Percentiles rank a stretch among this genome's conserved stretches.
Evolutionary conservation across 2,329 filamentous ascomycete genomes (phyloP).

Genomic region (Arthrobotrys musiformis): DNA sequence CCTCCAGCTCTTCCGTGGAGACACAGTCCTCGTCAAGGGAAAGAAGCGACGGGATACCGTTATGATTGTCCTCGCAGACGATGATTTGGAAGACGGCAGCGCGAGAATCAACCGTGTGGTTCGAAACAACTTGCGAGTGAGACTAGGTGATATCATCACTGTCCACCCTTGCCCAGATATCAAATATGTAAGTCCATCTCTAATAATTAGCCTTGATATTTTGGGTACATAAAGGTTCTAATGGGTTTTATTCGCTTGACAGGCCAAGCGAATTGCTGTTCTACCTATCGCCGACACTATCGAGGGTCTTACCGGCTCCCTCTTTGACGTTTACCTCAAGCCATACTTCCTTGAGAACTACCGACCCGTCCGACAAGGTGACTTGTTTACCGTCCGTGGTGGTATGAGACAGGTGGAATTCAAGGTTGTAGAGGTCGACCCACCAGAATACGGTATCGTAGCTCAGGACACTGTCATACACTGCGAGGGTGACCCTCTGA

Average conservation of each 20-base stretch:
- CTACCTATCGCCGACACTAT: conserved; percentile 98
- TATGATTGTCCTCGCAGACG: conserved; percentile 94
- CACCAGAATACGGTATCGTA: conserved; percentile 97
- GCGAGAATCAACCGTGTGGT: conserved; percentile 98
- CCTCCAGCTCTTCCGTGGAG: conserved; percentile 96
- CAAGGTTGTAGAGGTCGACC: conserved; percentile 98
- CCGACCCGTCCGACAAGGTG: conserved; percentile 94
- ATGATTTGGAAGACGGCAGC: conserved; percentile 96
- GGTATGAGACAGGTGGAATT: conserved; percentile 99
- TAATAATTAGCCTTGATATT: conserved; percentile 59
- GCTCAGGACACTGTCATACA: conserved; percentile 99
- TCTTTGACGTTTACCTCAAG: conserved; percentile 98
- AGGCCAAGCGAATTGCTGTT: conserved; percentile 99
- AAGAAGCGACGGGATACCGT: conserved; percentile 99
- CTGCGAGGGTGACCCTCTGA: conserved; percentile 95
- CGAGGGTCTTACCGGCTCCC: conserved; percentile 94
- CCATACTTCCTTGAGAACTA: conserved; percentile 99
- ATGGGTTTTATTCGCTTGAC: background rate
- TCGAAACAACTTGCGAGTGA: conserved; percentile 96
- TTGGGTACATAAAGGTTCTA: background rate
- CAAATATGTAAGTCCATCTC: conserved; percentile 86
- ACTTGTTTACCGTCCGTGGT: conserved; percentile 95
- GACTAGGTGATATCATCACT: conserved; percentile 94
- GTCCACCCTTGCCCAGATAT: conserved; percentile 98
- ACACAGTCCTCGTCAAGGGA: conserved; percentile 96